A percentile compares a stretch with the other conserved stretches of the same genome.
phyloP scores from a whole-genome alignment of 495 filamentous ascomycete genomes.

The Penicillium cosmopolitanum region DNA sequence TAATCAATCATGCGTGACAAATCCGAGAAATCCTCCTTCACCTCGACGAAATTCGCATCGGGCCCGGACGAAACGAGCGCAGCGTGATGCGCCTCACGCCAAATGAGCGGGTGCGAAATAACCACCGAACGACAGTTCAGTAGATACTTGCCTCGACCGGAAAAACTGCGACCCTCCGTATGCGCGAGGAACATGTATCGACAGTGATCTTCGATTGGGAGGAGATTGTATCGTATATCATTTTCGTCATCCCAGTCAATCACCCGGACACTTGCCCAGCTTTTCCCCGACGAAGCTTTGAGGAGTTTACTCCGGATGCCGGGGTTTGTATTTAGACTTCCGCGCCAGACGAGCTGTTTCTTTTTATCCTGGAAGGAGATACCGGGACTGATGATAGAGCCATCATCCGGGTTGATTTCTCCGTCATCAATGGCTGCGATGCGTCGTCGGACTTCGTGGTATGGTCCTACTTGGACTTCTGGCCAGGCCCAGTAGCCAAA shows the following conservation, averaged over 20 bases:
- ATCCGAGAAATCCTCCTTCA: constrained; percentile 57
- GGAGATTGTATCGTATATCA: constrained; percentile 39
- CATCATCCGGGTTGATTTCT: constrained; percentile 18
- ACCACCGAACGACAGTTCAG: constrained; percentile 63
- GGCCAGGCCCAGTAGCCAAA: constrained; percentile 80
- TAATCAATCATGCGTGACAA: constrained; percentile 55
- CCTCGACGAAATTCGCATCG: constrained; percentile 63
- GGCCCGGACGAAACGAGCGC: constrained; percentile 49
- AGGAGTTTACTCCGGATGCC: constrained; percentile 50
- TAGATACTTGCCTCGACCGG: constrained; percentile 61
- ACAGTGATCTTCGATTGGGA: constrained; percentile 62
- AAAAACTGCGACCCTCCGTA: constrained; percentile 60
- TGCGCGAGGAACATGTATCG: constrained; percentile 62
- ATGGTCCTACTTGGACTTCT: constrained; percentile 61
- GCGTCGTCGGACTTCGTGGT: constrained; percentile 52
- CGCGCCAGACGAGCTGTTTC: constrained; percentile 71
- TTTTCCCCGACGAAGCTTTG: constrained; percentile 42
- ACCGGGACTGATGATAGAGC: constrained; percentile 15
- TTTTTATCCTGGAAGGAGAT: constrained; percentile 54
- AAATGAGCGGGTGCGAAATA: constrained; percentile 47
- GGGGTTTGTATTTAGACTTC: constrained; percentile 46
- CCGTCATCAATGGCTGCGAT: constrained; percentile 43
- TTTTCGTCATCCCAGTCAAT: constrained; percentile 52
- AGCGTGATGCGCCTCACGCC: constrained; percentile 46
- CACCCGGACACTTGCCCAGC: constrained; percentile 56